These are phyloP conservation scores for Sanghuangporus sanghuang DNA, from an alignment of 1,284 basidiomycete species.

Conservation along the genomic window DNA sequence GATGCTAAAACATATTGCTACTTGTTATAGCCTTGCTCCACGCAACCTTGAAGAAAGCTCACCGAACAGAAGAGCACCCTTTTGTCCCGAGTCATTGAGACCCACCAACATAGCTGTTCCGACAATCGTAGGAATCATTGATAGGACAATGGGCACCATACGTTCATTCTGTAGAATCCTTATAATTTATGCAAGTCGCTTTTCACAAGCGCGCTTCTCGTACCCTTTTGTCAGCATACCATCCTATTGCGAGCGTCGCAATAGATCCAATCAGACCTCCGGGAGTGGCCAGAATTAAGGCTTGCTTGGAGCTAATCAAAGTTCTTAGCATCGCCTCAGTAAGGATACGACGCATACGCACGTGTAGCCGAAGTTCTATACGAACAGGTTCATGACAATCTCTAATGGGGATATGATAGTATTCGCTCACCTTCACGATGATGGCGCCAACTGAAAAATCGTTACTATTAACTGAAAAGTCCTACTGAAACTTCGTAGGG, in stretches of 20 bases:
- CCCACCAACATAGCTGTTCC: slow-evolving; percentile 58
- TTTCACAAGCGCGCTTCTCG: neutral
- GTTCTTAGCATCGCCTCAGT: neutral
- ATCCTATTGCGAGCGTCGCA: slow-evolving; percentile 51
- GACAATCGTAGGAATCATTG: slow-evolving; percentile 56
- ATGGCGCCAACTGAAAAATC: slow-evolving; percentile 46
- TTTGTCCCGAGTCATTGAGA: slow-evolving; percentile 42
- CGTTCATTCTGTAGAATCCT: slow-evolving; percentile 43
- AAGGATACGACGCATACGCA: slow-evolving; percentile 26
- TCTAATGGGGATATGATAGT: neutral
- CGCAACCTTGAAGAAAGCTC: neutral
- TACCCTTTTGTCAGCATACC: slow-evolving; percentile 61
- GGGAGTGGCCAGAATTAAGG: slow-evolving; percentile 58
- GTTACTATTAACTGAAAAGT: neutral
- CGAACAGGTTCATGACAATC: slow-evolving; percentile 24
- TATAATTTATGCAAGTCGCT: neutral
- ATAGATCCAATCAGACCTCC: slow-evolving; percentile 46
- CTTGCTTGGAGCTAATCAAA: slow-evolving; percentile 46
- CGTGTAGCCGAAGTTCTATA: slow-evolving; percentile 65
- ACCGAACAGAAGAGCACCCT: slow-evolving; percentile 56
- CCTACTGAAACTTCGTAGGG: neutral
- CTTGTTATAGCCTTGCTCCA: neutral
- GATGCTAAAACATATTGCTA: slow-evolving; percentile 30
- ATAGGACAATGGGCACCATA: slow-evolving; percentile 59
- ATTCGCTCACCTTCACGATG: slow-evolving; percentile 23